Base-by-base conservation (phyloP, 345 rosid genomes). In the Acer saccharum region DNA sequence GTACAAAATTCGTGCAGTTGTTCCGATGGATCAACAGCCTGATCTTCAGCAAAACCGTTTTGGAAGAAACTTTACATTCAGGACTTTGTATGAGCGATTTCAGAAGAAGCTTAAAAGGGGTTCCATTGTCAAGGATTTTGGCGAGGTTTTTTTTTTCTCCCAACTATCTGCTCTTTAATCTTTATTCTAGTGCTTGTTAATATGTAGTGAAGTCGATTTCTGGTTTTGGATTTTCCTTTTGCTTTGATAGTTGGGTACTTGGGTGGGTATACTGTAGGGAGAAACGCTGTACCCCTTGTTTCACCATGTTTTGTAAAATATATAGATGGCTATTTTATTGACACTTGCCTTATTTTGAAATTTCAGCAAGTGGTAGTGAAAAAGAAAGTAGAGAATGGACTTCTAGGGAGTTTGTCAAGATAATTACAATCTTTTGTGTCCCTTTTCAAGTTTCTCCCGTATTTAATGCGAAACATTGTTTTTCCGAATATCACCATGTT, bases 1-100 rank as follows among this genome's bases (percentile, higher is more conserved):
- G 96, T 97, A 96, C 86, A 94, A 92, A 84, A 91, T 96, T 82
- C 98, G 92, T 41, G 94, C 89, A 84, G 97, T 94, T 76, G 98
- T 94, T 81, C 97, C 98, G 6, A 89, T 88, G 94, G 97, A 96
- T 80, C 98, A 94, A 83, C 97, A 90, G 82, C 97, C 99, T 25
- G 97, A 96, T 84, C 93, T 91, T 85, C 88, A 91, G 77, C 96
- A 95, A 83, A 96, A 92, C 80, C 99, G 94, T 32, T 89, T 96
- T 16, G 94, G 91, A 81, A 98, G 99, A 72, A 90, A 84, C 82
- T 92, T 92, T 81, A 92, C 97, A 20, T 77, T 92, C 83, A 92
- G 97, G 89, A 91, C 91, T 20, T 90, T 92, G 98, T 91, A 87
- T 76, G 97, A 92, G 86, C 97, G 87, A 81, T 94, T 90, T 81